These are phyloP conservation scores for Clavispora santaluciae DNA, from an alignment of 805 yeast species.

Conservation along the genomic window DNA sequence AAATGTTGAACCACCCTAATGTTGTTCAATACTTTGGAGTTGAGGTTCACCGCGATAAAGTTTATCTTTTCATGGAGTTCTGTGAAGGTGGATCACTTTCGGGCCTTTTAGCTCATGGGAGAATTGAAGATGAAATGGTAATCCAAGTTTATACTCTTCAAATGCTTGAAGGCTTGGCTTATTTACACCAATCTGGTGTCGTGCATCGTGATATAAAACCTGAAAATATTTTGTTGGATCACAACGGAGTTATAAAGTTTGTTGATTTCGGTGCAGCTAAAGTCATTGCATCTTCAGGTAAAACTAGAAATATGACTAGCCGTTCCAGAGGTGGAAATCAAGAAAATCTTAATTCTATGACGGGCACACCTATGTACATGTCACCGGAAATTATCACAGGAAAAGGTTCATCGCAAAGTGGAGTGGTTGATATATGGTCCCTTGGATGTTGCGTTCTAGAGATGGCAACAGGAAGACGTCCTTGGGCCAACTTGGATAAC, in stretches of 20 bases:
- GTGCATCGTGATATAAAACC: slow-evolving; percentile 98
- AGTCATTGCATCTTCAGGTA: slow-evolving; percentile 65
- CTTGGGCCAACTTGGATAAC: slow-evolving; percentile 94
- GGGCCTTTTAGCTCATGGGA: slow-evolving; percentile 77
- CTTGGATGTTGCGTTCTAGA: slow-evolving; percentile 93
- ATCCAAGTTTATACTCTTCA: slow-evolving; percentile 87
- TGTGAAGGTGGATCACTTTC: slow-evolving; percentile 96
- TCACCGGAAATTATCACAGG: slow-evolving; percentile 96
- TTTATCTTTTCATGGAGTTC: slow-evolving; percentile 94
- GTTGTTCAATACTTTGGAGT: slow-evolving; percentile 96
- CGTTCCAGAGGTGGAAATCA: slow-evolving; percentile 9
- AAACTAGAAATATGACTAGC: slow-evolving; percentile 24
- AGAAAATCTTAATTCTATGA: slow-evolving; percentile 44
- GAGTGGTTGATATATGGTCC: slow-evolving; percentile 89
- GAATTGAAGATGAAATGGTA: slow-evolving; percentile 92
- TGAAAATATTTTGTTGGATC: slow-evolving; percentile 85
- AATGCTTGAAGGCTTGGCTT: slow-evolving; percentile 92
- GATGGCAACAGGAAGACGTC: slow-evolving; percentile 94
- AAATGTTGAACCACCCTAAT: slow-evolving; percentile 92
- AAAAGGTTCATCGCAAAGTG: slow-evolving; percentile 50
- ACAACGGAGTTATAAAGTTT: slow-evolving; percentile 87
- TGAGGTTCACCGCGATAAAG: slow-evolving; percentile 93
- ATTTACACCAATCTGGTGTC: slow-evolving; percentile 88
- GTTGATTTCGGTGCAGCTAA: slow-evolving; percentile 98
- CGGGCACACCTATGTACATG: slow-evolving; percentile 99